Evolutionary conservation across 2,329 filamentous ascomycete genomes (phyloP).

Genomic region (Hymenoscyphus albidus): DNA sequence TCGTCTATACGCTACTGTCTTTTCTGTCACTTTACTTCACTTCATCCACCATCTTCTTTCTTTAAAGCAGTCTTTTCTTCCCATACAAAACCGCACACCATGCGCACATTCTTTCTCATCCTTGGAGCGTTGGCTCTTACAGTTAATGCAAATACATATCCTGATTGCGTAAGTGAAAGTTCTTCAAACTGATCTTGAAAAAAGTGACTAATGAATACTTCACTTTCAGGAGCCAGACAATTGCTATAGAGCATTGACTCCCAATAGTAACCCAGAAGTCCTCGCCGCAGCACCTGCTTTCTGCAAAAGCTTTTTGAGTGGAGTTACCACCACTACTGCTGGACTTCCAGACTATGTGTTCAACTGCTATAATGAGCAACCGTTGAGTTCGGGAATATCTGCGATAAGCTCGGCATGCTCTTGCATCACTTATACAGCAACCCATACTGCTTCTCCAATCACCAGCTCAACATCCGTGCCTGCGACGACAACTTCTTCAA

Average conservation of each 20-base stretch:
- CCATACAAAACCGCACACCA: neutral
- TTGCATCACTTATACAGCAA: slow-evolving; percentile 1
- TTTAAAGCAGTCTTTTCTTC: neutral
- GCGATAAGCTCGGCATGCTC: neutral
- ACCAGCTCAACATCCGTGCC: neutral
- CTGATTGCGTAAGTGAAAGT: neutral
- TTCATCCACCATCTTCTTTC: neutral
- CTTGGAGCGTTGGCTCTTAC: neutral
- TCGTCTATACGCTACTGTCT: neutral
- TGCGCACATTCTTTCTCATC: neutral
- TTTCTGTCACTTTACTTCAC: neutral
- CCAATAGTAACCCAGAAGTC: neutral
- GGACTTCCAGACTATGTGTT: neutral
- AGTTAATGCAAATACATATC: neutral
- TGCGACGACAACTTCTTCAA: neutral
- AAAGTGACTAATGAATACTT: neutral
- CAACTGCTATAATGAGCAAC: neutral
- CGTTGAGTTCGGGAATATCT: too few species aligned
- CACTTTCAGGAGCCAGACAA: neutral
- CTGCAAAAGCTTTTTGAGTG: neutral
- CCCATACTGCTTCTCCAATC: neutral
- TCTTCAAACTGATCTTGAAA: neutral
- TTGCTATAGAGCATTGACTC: neutral
- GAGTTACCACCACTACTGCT: neutral
- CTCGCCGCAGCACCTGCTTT: neutral